phyloP scores from a whole-genome alignment of 805 yeast genomes.

The Huiozyma naganishii region DNA sequence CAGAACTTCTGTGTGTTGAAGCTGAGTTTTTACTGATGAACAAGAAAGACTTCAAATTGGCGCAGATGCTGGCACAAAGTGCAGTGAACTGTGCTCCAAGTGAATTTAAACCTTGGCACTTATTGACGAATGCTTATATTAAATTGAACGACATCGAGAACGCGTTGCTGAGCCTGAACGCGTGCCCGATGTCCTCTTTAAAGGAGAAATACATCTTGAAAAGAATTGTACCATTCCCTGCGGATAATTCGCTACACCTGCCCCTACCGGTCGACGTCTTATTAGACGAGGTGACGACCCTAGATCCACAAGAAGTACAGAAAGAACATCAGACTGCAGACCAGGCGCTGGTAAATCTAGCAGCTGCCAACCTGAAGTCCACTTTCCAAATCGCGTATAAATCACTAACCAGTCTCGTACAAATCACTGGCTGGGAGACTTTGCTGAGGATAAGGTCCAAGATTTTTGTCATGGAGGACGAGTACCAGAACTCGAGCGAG shows the following conservation, averaged over 20 bases:
- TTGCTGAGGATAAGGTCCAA: slow-evolving; percentile 47
- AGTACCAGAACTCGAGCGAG: slow-evolving; percentile 30
- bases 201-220: slow-evolving; percentile 55
- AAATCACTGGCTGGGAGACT: slow-evolving; percentile 64
- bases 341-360: slow-evolving; percentile 48
- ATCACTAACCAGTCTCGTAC: slow-evolving; percentile 52
- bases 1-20: slow-evolving; percentile 24
- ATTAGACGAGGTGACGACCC: slow-evolving; percentile 53
- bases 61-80: slow-evolving; percentile 18
- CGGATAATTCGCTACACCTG: slow-evolving; percentile 40
- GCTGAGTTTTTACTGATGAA: slow-evolving; percentile 19
- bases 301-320: slow-evolving; percentile 55
- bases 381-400: slow-evolving; percentile 49
- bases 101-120: slow-evolving; percentile 64
- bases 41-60: slow-evolving; percentile 20
- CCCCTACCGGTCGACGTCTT: slow-evolving; percentile 71
- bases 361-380: slow-evolving; percentile 56
- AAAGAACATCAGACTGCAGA: slow-evolving; percentile 58
- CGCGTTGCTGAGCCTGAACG: slow-evolving; percentile 60
- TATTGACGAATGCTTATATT: slow-evolving; percentile 53
- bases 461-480: slow-evolving; percentile 62
- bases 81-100: slow-evolving; percentile 62
- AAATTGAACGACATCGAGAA: slow-evolving; percentile 56
- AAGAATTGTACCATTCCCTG: slow-evolving; percentile 41
- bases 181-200: slow-evolving; percentile 68